Base-by-base conservation (phyloP, 2,329 filamentous ascomycete species). In the Raffaelea arxii region DNA sequence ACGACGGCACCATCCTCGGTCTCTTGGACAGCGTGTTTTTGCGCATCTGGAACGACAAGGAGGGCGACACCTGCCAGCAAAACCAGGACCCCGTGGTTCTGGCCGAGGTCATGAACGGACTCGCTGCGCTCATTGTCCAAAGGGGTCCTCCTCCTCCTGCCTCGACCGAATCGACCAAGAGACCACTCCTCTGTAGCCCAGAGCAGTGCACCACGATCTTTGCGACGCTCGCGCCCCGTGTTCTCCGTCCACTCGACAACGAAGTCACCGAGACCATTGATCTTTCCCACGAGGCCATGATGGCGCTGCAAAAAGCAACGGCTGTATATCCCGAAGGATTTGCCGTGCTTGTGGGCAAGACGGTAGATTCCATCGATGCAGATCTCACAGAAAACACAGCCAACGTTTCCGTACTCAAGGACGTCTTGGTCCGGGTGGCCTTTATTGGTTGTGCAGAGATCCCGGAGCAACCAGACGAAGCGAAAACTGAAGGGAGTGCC, bases 361-460 rank as follows among this genome's bases (percentile, higher is more conserved):
- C 30, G 1, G 38, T 45, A 4, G 18, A 37, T 1, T 40, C 43
- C 1, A 46, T 55, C 19, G 25, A 21, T 23, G 40, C 3, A 21
- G 14, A 6, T 14, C 25, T 25, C 22, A 18, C 23, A 32, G 11
- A 19, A 4, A 12, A 38, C 4, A 19, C 41, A 16, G 18, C 43
- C 25, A 40, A 47, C 1, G 43, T 59, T 1, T 39, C 48, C 11
- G 52, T 55, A 12, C 54, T 67, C 9, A 55, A 56, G n/a, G 58
- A 62, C 24, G 59, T 74, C 3, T 61, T 71, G 4, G 62, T 65
- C 10, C 63, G 70, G 2, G 53, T 79, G 3, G 69, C 70, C 3
- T 72, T 68, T 46, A 62, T 78, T 41, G 70, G 71, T 24, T 75
- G 71, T 55, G 74, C 71, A 2, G 60, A 65, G 36, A 49, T 66